Base-by-base conservation (phyloP, 345 rosid species). In the Heritiera fomes region DNA sequence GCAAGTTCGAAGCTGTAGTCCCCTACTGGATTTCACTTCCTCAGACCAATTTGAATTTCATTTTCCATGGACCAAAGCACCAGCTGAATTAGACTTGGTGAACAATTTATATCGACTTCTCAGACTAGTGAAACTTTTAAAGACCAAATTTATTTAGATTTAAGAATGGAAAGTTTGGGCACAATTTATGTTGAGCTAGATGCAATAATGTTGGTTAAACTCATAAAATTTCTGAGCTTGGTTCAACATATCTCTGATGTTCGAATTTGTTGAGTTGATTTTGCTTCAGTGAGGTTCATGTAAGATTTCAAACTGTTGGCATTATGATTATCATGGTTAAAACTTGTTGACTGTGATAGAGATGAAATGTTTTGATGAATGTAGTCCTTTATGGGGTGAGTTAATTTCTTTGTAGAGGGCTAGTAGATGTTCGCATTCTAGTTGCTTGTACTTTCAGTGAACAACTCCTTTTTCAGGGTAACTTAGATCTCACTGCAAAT, bases 41-140 rank as follows among this genome's bases (percentile, higher is more conserved):
- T 71, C 53, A 72, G 32, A 52, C 47, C 28, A 34, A 34, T 18
- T 72, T 72, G 63, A 53, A 53, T 53, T 53, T 72, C 62, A 53
- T 72, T 72, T 72, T 23, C 63, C 53, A 18, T 5, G 63, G 49
- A 34, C 63, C 30, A 72, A 34, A 72, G 32, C 32, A 53, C 34
- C 18, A 18, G 28, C 6, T 53, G 32, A 15, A 72, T 53, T 72
- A 53, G 62, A 53, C 75, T 53, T 34, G n/a, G 46, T 53, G 43
- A 53, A 72, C 47, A 2, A 17, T 52, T 71, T 71, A 72, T 50
- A 72, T 1, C 17, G 8, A 53, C 63, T 53, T 52, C 75, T 34
- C 34, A 55, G 28, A n/a, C 30, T 20, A 13, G 40, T 30, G 8
- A 41, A 18, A 52, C 41, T 28, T 72, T 18, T 52, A 32, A 34